Evolutionary conservation across 2,329 filamentous ascomycete species (phyloP), one percentile per base, ranked within the genome.

Genomic region (Xylaria sp.): DNA sequence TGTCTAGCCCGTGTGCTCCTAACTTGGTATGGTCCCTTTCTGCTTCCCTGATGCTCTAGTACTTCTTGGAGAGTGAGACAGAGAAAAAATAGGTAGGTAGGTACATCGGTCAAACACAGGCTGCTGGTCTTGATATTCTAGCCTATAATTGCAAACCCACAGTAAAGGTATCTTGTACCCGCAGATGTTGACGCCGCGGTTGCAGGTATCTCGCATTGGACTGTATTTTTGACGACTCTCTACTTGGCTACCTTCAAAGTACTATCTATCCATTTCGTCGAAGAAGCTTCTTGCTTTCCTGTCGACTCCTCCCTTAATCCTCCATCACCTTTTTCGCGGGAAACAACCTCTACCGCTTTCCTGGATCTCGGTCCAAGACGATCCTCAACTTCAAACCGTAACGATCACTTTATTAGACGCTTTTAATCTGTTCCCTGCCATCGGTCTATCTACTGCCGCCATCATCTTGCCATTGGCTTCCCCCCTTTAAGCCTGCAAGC

Each of bases 341-440:
- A 56, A 46, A 31, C 17, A 53, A 43, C 50, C 11, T 31, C 50
- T 19, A 54, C 7, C 49, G 12, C 38, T 42, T 56, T 40, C 17
- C 17, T 28, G 31, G 12, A 40, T 31, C 31, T 45, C 49, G 14
- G 17, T 56, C 38, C 25, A 42, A 42, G 21, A 50, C 42, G 21
- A 50, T 45, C 35, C 58, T 46, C 28, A 14, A 59, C 31, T 31
- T 40, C 49, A 35, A 11, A 50, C 8, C n/a, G 14, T 25, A 4
- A 42, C 45, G n/a, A 23, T 40, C 42, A 35, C 35, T 52, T 61
- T 64, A 60, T 61, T 67, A 65, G 46, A 60, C 42, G 53, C 40
- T 28, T 52, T 51, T 65, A 67, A 62, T 67, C 52, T 35, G 51
- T 46, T 50, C 21, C 38, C 46, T 52, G 31, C 35, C n/a, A 19